Conservation (phyloP, 1,284 basidiomycete genomes). For the Irpex sp. region DNA sequence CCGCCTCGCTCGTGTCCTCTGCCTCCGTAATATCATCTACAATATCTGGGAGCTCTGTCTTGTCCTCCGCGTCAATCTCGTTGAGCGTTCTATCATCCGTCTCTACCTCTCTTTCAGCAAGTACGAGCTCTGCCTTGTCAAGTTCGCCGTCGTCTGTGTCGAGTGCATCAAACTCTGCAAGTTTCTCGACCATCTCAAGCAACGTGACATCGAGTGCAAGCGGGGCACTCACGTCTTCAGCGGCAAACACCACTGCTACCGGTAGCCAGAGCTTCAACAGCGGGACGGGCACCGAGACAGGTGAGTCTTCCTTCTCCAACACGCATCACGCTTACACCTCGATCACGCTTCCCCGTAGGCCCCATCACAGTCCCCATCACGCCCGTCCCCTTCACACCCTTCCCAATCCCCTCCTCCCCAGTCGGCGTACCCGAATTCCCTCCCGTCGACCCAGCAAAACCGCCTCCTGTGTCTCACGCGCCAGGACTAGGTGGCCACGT, state of each 20-base stretch:
- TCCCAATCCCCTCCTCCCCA: conserved; percentile 26
- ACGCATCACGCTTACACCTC: not conserved
- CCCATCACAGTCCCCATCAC: conserved; percentile 18
- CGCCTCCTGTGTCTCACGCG: conserved; percentile 20
- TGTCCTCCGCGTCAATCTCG: not conserved
- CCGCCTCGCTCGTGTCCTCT: not conserved
- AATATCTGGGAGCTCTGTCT: not conserved
- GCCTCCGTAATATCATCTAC: not conserved
- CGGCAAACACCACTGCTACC: conserved; percentile 8
- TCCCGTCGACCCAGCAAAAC: conserved; percentile 20
- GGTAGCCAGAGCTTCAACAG: conserved; percentile 15
- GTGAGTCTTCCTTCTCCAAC: conserved; percentile 10
- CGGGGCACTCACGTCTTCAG: not conserved
- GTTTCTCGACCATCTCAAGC: not conserved
- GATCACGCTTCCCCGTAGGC: conserved; percentile 4
- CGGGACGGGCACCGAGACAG: conserved; percentile 19
- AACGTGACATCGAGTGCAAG: not conserved
- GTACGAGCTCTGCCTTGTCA: not conserved
- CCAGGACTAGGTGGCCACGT: conserved; percentile 25
- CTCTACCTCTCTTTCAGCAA: not conserved
- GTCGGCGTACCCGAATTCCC: conserved; percentile 26
- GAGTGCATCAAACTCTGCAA: not conserved
- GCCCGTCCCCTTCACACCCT: conserved; percentile 23
- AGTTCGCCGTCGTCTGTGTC: not conserved
- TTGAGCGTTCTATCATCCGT: not conserved